Base-by-base conservation (phyloP, 208 protist species). In the Strigomonas galati region DNA sequence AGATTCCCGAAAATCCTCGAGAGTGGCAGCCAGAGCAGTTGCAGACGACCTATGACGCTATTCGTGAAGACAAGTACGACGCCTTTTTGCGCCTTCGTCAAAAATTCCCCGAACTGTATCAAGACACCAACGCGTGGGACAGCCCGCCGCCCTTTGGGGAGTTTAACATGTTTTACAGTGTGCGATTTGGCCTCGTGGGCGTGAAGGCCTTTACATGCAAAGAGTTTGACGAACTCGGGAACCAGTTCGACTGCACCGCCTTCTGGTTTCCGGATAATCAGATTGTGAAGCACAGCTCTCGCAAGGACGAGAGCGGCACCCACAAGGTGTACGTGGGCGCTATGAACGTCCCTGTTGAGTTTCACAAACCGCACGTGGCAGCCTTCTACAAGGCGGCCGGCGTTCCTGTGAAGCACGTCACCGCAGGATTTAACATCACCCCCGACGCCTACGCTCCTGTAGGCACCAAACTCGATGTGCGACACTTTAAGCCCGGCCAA, bases 111-210 rank as follows among this genome's bases (percentile, higher is more conserved):
- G 89, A 97, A 72, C 79, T 97, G 32, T 97, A 97, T 66, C 89
- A 97, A 61, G 92, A 97, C 74, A 97, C 92, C 6, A 79, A 67
- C 26, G 81, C 85, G 4, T 97, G 93, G 93, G 87, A 96, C 75
- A 95, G 95, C 68, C 93, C 93, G 48, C 91, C 91, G 14, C 88
- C 93, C 9, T 97, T 95, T 78, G 93, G 93, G 19, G 91, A 96
- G 72, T 97, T 96, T 66, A 96, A 97, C 78, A 93, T 95, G 88
- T 95, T 95, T 62, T 97, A 96, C 68, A 95, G 87, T n/a, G 89
- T 95, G 17, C 76, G 93, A 48, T 91, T 96, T 69, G 93, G 93
- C 32, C 89, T 97, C 86, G 64, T 97, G 56, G 93, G 93, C 28
- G 77, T 94, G 12, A 96, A 96, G 61, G 93, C 74, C 0, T 95